These are phyloP conservation scores for Trametes versicolor DNA, from an alignment of 1,284 basidiomycete species.

Conservation along the genomic window DNA sequence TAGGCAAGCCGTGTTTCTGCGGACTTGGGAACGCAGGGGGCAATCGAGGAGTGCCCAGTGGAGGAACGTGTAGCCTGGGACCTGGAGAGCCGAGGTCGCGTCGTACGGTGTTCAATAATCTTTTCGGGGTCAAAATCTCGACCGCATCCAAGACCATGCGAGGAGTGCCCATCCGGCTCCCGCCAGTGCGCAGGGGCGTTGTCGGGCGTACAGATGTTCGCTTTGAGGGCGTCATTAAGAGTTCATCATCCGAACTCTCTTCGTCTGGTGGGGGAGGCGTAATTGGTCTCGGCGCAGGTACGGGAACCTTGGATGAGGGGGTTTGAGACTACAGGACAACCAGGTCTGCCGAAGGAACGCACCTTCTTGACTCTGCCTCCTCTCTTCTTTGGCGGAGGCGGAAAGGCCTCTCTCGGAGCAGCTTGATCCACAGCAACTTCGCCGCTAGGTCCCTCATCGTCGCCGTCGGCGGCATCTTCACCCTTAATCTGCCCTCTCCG, in stretches of 20 bases:
- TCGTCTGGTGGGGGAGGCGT: slow-evolving; percentile 14
- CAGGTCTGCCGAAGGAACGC: not conserved
- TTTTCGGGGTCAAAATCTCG: slow-evolving; percentile 48
- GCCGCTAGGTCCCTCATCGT: not conserved
- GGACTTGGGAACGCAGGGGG: slow-evolving; percentile 31
- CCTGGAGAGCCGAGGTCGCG: slow-evolving; percentile 30
- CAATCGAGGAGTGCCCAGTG: slow-evolving; percentile 22
- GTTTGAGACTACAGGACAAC: not conserved
- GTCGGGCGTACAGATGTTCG: slow-evolving; percentile 34
- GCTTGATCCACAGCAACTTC: not conserved
- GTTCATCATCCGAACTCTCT: slow-evolving; percentile 45
- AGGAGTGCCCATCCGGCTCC: slow-evolving; percentile 32
- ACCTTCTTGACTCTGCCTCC: slow-evolving; percentile 19
- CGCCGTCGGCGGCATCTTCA: not conserved
- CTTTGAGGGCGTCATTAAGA: slow-evolving; percentile 45
- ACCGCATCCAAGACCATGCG: slow-evolving; percentile 53
- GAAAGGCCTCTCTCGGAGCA: not conserved
- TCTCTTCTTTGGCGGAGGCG: slow-evolving; percentile 11
- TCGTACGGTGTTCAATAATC: slow-evolving; percentile 19
- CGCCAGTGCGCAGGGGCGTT: slow-evolving; percentile 40
- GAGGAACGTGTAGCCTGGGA: slow-evolving; percentile 18
- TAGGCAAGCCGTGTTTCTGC: slow-evolving; percentile 1
- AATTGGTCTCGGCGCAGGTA: slow-evolving; percentile 5
- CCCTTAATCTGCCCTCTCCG: not conserved
- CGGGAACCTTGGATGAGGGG: not conserved